Conservation (phyloP, 73 alveolate genomes). For the Diophrys sp. region DNA sequence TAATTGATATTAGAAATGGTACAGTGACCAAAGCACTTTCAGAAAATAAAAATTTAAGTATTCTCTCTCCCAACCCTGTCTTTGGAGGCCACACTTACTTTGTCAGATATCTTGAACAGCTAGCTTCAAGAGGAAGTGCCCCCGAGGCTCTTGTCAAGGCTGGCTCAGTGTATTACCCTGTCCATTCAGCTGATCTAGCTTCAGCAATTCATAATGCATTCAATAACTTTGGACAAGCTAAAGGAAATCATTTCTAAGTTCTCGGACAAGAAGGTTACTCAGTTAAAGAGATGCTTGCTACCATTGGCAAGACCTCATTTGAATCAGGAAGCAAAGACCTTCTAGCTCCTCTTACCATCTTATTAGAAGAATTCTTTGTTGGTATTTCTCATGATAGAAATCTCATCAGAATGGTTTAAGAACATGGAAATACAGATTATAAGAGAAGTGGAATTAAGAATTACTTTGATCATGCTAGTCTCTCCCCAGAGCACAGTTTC, state of each 20-base stretch:
- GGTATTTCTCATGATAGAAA: not conserved
- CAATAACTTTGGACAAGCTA: slow-evolving; percentile 17
- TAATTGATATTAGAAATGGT: slow-evolving; percentile 18
- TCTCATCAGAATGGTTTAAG: not conserved
- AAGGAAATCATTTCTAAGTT: slow-evolving; percentile 13
- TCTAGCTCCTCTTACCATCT: not conserved
- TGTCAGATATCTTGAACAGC: slow-evolving; percentile 24
- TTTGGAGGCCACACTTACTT: slow-evolving; percentile 33
- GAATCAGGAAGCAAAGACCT: not conserved
- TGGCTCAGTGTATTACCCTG: slow-evolving; percentile 15
- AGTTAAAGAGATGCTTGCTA: not conserved
- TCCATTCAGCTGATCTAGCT: slow-evolving; percentile 31
- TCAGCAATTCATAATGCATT: slow-evolving; percentile 24
- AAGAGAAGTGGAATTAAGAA: not conserved
- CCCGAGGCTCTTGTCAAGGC: slow-evolving; percentile 8
- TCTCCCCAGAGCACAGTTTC: not conserved
- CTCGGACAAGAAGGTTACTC: not conserved
- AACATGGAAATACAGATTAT: not conserved
- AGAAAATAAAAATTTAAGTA: slow-evolving; percentile 3
- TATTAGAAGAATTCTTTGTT: not conserved
- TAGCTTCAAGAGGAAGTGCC: slow-evolving; percentile 17
- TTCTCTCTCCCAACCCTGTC: slow-evolving; percentile 25
- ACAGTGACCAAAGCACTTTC: slow-evolving; percentile 20
- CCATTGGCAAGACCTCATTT: not conserved
- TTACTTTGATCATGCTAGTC: not conserved